phyloP scores from a whole-genome alignment of 257 asterid species.

The Capsicum baccatum region DNA sequence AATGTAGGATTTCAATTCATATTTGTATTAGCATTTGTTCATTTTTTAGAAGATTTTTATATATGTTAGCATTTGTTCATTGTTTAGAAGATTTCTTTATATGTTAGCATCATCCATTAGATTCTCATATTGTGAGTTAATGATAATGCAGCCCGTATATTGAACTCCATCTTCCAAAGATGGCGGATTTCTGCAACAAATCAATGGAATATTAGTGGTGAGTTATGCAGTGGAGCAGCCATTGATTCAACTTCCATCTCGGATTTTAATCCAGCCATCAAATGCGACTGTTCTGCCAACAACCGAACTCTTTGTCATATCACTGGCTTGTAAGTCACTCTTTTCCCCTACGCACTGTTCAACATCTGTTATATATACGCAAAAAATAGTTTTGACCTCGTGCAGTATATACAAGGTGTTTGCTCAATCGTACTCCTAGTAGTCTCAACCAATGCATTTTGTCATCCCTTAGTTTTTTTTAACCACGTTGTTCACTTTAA shows the following conservation, averaged over 20 bases:
- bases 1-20: too few relatives aligned
- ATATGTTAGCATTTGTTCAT: not conserved
- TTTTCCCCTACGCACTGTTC: not conserved
- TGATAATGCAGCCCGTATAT: conserved; percentile 51
- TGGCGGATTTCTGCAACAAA: conserved; percentile 44
- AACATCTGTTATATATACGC: not conserved
- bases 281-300: conserved; percentile 65
- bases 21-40: too few relatives aligned
- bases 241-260: conserved; percentile 34
- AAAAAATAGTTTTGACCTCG: not conserved
- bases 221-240: conserved; percentile 66
- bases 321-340: conserved; percentile 40
- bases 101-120: not conserved
- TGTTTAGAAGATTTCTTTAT: not conserved
- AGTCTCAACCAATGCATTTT: not conserved
- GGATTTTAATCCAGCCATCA: conserved; percentile 55
- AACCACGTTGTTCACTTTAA: too few relatives aligned
- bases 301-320: conserved; percentile 49
- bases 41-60: not conserved
- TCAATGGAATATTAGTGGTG: conserved; percentile 69
- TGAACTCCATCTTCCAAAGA: conserved; percentile 53
- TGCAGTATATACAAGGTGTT: not conserved
- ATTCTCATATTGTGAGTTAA: not conserved
- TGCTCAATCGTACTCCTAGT: not conserved
- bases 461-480: not conserved